A percentile compares a stretch with the other conserved stretches of the same genome.
phyloP scores from a whole-genome alignment of 805 yeast genomes.

The Hanseniaspora taiwanica region DNA sequence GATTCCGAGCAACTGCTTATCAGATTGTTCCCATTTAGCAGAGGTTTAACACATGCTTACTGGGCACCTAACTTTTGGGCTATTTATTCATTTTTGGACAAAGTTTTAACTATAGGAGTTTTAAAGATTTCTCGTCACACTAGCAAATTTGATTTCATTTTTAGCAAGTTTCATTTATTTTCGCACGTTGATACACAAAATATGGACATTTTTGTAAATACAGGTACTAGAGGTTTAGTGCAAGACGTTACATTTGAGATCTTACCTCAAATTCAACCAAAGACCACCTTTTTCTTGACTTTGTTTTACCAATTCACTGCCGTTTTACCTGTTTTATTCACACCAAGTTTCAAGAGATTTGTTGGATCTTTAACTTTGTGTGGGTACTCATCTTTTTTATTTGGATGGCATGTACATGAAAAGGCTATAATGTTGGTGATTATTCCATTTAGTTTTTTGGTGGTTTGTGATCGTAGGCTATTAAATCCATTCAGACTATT shows the following conservation, averaged over 20 bases:
- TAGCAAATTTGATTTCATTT: constrained; percentile 27
- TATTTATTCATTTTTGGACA: constrained; percentile 69
- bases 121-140: constrained; percentile 28
- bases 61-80: constrained; percentile 99
- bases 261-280: constrained; percentile 70
- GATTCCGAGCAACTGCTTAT: constrained; percentile 51
- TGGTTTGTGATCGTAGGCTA: constrained; percentile 55
- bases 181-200: constrained; percentile 18
- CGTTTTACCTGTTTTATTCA: constrained; percentile 51
- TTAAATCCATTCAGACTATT: constrained; percentile 59
- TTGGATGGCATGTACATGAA: constrained; percentile 99
- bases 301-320: constrained; percentile 76
- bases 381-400: constrained; percentile 80
- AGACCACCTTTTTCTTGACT: constrained; percentile 63
- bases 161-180: constrained; percentile 22
- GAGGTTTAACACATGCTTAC: constrained; percentile 94
- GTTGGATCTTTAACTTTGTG: constrained; percentile 77
- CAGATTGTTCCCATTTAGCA: constrained; percentile 81
- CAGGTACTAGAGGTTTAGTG: constrained; percentile 75
- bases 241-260: constrained; percentile 79
- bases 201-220: constrained; percentile 23
- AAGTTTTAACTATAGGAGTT: constrained; percentile 41
- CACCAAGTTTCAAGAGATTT: constrained; percentile 68
- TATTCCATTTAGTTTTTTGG: constrained; percentile 74
- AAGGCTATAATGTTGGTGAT: constrained; percentile 87